Conservation (phyloP, 2,329 filamentous ascomycete species). For the Diaporthe caulivora region DNA sequence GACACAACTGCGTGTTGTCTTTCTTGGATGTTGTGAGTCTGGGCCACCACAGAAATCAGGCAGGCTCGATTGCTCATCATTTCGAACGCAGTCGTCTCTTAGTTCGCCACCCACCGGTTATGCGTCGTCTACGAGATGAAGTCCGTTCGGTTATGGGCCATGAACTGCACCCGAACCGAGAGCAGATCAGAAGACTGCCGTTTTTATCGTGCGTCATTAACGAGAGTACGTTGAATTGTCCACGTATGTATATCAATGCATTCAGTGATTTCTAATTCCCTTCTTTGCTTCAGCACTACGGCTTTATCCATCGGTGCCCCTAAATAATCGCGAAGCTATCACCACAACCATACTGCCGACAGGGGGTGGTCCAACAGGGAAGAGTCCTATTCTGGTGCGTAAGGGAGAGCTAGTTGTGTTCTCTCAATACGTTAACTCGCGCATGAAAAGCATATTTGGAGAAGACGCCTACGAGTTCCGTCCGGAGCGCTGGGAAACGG, state of each 20-base stretch:
- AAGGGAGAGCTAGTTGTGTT: constrained; percentile 47
- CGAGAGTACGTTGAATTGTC: neutral
- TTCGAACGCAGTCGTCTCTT: constrained; percentile 37
- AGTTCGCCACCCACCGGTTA: constrained; percentile 40
- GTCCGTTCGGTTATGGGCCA: constrained; percentile 35
- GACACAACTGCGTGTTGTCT: constrained; percentile 44
- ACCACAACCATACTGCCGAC: constrained; percentile 49
- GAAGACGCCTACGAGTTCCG: constrained; percentile 50
- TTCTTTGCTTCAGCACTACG: constrained; percentile 43
- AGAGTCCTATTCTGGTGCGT: constrained; percentile 47
- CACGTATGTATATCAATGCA: neutral
- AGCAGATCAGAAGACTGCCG: constrained; percentile 19
- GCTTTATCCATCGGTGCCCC: constrained; percentile 50
- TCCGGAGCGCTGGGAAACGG: constrained; percentile 53
- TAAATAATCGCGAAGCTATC: constrained; percentile 48
- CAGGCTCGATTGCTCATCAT: neutral
- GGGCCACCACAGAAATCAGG: too few species aligned
- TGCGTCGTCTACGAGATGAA: constrained; percentile 43
- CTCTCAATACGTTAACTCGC: constrained; percentile 48
- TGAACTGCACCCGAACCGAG: constrained; percentile 24
- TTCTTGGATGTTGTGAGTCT: constrained; percentile 42
- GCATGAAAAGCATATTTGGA: constrained; percentile 52
- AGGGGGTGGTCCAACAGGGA: constrained; percentile 51
- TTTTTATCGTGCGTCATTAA: constrained; percentile 41
- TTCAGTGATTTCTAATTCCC: neutral